Conservation (phyloP, 805 yeast genomes). For the Metschnikowia kunwiensis region DNA sequence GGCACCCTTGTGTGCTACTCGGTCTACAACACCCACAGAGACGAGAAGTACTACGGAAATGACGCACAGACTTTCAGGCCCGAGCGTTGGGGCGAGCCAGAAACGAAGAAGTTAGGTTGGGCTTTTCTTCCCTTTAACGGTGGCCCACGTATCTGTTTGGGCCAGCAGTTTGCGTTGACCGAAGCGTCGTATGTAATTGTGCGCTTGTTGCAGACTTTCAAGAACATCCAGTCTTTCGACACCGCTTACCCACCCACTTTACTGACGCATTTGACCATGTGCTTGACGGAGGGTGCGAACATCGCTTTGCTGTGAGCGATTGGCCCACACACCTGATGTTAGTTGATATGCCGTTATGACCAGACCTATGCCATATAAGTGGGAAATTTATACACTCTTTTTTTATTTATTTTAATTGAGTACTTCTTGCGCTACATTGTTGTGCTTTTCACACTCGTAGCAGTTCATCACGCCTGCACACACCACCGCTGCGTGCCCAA, state of each 20-base stretch:
- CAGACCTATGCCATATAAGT: no score
- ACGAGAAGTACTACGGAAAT: constrained; percentile 36
- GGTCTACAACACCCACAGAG: constrained; percentile 43
- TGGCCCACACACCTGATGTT: no score
- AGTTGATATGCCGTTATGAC: no score
- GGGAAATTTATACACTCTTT: no score
- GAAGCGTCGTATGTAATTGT: constrained; percentile 21
- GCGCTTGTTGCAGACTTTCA: constrained; percentile 20
- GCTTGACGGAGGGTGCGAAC: constrained; percentile 17
- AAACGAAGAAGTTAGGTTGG: constrained; percentile 20
- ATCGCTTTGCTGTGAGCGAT: no score
- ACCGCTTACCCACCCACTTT: constrained; percentile 15
- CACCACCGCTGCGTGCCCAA: not conserved
- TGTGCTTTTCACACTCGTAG: not conserved
- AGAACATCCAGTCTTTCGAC: constrained; percentile 9
- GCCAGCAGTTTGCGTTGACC: constrained; percentile 26
- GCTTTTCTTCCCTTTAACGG: constrained; percentile 24
- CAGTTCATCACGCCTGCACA: constrained; percentile 1
- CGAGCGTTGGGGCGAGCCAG: constrained; percentile 44
- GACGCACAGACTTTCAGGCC: constrained; percentile 46
- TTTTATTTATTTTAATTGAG: no score
- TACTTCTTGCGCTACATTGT: no score
- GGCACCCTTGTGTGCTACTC: constrained; percentile 41
- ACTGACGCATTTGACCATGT: constrained; percentile 18
- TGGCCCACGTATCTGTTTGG: constrained; percentile 25